Base-by-base conservation (phyloP, 2,329 filamentous ascomycete genomes). In the Cladorrhinum sp. region DNA sequence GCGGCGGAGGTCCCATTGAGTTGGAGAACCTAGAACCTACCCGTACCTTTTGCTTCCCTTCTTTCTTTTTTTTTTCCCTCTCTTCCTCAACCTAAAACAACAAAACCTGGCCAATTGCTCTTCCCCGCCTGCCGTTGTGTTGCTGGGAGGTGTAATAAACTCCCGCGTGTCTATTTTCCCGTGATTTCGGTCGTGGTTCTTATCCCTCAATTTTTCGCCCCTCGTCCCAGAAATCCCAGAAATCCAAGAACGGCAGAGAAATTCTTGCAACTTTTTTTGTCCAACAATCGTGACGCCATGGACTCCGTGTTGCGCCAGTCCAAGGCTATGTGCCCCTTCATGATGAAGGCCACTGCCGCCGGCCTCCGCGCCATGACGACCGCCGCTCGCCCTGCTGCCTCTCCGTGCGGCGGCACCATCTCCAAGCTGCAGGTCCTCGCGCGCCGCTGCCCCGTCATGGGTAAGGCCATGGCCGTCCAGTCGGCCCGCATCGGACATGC, bases 391-490 rank as follows among this genome's bases (percentile, higher is more conserved):
- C 73, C 85, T 78, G 72, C 83, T 80, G 61, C 66, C 2, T 90
- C 89, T 58, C 89, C 88, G 60, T 90, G 92, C 71, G 94, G 93
- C 68, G 92, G 93, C 71, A 92, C 91, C 77, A 96, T 98, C 86
- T 96, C 92, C 72, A 98, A 96, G 79, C 84, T 99, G 71, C 95
- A 98, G 81, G 86, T 95, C 68, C 87, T 96, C 72, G 95, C 92
- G 71, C 89, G 92, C 73, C 92, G 94, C 76, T 99, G 95, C 84
- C 95, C 95, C 62, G 89, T 99, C 76, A 99, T 99, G 95, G 94
- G 93, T 76, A 96, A 97, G 83, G 95, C 95, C 48, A 86, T 99
- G 75, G 90, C 92, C 64, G 88, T 97, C 42, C 94, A 97, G 82
- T 84, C 84, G 51, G 82, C 85, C 65, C 82, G 83, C 72, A 74